These are phyloP conservation scores for Roridomyces roridus DNA, from an alignment of 768 basidiomycete species.

Conservation along the genomic window DNA sequence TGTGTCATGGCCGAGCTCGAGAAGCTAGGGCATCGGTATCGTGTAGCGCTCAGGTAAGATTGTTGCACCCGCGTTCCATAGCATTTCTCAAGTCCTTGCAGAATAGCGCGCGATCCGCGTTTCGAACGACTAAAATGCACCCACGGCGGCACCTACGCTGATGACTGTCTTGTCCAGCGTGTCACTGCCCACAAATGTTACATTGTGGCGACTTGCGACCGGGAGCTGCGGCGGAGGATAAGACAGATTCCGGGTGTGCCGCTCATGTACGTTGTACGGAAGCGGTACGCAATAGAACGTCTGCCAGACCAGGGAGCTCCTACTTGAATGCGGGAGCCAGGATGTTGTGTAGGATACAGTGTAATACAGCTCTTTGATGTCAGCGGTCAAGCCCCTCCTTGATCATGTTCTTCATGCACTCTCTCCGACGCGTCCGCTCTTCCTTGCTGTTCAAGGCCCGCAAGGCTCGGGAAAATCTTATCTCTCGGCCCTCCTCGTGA, in stretches of 20 bases:
- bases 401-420: constrained; percentile 30
- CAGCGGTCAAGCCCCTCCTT: constrained; percentile 40
- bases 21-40: constrained; percentile 94
- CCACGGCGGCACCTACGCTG: constrained; percentile 97
- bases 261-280: constrained; percentile 95
- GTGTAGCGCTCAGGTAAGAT: constrained; percentile 88
- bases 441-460: constrained; percentile 90
- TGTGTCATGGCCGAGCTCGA: constrained; percentile 99
- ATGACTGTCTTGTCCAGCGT: constrained; percentile 97
- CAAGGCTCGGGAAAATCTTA: constrained; percentile 95
- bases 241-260: constrained; percentile 93
- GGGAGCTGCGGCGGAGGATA: constrained; percentile 90
- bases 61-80: background rate
- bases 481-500: constrained; percentile 64
- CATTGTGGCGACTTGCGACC: constrained; percentile 97
- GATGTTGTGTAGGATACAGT: background rate
- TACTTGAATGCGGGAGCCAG: constrained; percentile 35
- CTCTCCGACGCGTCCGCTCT: constrained; percentile 60
- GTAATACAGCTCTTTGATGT: constrained; percentile 34
- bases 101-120: constrained; percentile 95
- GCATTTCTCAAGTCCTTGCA: constrained; percentile 37
- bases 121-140: constrained; percentile 94
- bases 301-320: constrained; percentile 94
- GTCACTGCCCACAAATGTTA: constrained; percentile 96
- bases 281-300: constrained; percentile 93